Base-by-base conservation (phyloP, 495 filamentous ascomycete genomes). In the Pyronema domesticum region DNA sequence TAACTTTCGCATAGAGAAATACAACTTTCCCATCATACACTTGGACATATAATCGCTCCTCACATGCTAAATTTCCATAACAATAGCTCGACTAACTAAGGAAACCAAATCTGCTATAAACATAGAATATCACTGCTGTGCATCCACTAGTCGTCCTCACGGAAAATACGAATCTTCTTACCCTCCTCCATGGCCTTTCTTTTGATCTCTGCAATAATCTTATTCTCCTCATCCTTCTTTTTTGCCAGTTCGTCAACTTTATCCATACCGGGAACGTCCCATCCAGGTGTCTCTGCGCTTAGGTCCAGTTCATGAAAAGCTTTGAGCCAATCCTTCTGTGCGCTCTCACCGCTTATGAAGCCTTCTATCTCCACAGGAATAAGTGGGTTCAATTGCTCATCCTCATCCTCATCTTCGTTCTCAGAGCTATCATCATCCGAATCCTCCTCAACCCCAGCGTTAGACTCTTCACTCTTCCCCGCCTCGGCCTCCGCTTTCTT, bases 321-420 rank as follows among this genome's bases (percentile, higher is more conserved):
- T 11, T 54, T 46, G 44, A 63, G 7, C 60, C 60, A 63, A 11
- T 63, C 60, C 30, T 34, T 11, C 8, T 53, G 50, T 19, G 35
- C 50, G 8, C 15, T 8, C 19, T 59, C 60, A 13, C 15, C 46
- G 30, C 62, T 55, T 0, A 58, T 55, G 19, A 57, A 36, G 13
- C 54, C 50, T 9, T 60, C 60, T 9, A 63, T 30, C 33, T 59
- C 59, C 18, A 63, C 55, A 6, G 60, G 60, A 35, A 63, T 57
- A 40, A 55, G 44, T 3, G 60, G 60, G 40, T 63, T 63, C 34
- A 60, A 58, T 37, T 63, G 56, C 18, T 47, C 54, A 7, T 56
- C 57, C 37, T 60, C 53, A 7, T 14, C 52, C 35, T 40, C 56
- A 3, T 56, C 10, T 10, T 57, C 63, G 8, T 55, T 51, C 15